Evolutionary conservation across 2,329 filamentous ascomycete genomes (phyloP).

Genomic region (Esteya vermicola): DNA sequence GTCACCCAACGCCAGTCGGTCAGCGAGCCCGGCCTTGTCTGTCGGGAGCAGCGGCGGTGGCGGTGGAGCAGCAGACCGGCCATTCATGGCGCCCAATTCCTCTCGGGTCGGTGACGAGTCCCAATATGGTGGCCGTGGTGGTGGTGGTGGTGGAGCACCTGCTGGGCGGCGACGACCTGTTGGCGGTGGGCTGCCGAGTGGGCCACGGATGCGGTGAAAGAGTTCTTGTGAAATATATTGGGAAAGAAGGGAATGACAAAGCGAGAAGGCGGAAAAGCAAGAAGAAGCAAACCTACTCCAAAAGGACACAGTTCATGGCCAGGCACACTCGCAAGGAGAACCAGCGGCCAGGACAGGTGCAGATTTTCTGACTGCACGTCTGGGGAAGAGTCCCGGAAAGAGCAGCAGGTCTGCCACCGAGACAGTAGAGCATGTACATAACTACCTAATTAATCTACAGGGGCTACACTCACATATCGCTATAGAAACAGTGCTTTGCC

Average conservation of each 20-base stretch:
- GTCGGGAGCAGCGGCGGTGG: constrained; percentile 14
- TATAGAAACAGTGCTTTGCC: too few species aligned
- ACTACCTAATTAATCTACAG: too few species aligned
- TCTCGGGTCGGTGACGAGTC: constrained; percentile 30
- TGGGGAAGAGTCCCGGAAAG: too few species aligned
- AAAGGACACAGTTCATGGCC: too few species aligned
- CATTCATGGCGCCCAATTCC: constrained; percentile 30
- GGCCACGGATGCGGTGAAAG: constrained; percentile 25
- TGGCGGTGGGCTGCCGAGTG: constrained; percentile 25
- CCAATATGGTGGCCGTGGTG: constrained; percentile 21
- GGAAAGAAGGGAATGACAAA: neutral
- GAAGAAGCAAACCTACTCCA: too few species aligned
- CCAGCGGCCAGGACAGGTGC: too few species aligned
- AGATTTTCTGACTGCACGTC: too few species aligned
- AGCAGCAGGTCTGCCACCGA: too few species aligned
- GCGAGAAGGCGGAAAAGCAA: too few species aligned
- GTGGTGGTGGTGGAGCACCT: constrained; percentile 24
- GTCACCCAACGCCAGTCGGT: constrained; percentile 18
- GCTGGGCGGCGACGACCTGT: constrained; percentile 14
- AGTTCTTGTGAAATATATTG: neutral
- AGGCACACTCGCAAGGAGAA: too few species aligned
- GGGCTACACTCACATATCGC: too few species aligned
- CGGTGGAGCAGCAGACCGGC: constrained; percentile 19
- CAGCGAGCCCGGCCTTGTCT: constrained; percentile 16
- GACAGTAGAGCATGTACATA: too few species aligned